phyloP scores from a whole-genome alignment of 1,139 yeast species.

The Taiozyma sp. region DNA sequence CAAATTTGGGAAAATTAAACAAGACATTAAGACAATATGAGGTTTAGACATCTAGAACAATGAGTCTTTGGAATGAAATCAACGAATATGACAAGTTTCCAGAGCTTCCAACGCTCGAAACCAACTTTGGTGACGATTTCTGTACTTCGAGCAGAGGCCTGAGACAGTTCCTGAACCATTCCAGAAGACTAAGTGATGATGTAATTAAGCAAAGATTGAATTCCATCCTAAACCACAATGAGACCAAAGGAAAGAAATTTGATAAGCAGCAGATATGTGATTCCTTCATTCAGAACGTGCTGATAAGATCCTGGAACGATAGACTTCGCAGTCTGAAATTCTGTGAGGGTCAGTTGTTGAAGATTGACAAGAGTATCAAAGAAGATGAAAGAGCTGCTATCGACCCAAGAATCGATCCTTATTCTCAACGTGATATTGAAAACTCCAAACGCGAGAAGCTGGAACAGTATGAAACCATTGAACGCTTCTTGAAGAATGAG shows the following conservation, averaged over 20 bases:
- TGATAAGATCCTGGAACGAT: constrained; percentile 40
- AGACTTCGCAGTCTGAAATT: constrained; percentile 33
- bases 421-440: constrained; percentile 35
- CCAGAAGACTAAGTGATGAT: constrained; percentile 41
- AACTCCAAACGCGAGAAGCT: constrained; percentile 26
- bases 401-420: constrained; percentile 40
- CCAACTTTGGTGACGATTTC: constrained; percentile 16
- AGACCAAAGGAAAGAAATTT: constrained; percentile 1
- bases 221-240: constrained; percentile 23
- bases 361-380: constrained; percentile 24
- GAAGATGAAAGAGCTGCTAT: constrained; percentile 21
- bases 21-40: too few relatives aligned
- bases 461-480: constrained; percentile 25
- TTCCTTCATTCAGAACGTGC: constrained; percentile 27
- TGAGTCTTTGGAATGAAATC: constrained; percentile 20
- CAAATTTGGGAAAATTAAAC: neutral
- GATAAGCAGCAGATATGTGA: constrained; percentile 25
- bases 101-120: constrained; percentile 8
- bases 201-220: constrained; percentile 35
- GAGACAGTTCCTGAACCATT: constrained; percentile 34
- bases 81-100: constrained; percentile 15
- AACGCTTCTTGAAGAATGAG: constrained; percentile 36
- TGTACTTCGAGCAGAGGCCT: constrained; percentile 37
- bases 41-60: neutral
- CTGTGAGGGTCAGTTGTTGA: constrained; percentile 31